Percentiles rank a stretch among this genome's conserved stretches.
These are phyloP conservation scores for Pharus latifolius DNA, from an alignment of 176 grass and related monocot species.

Conservation along the genomic window DNA sequence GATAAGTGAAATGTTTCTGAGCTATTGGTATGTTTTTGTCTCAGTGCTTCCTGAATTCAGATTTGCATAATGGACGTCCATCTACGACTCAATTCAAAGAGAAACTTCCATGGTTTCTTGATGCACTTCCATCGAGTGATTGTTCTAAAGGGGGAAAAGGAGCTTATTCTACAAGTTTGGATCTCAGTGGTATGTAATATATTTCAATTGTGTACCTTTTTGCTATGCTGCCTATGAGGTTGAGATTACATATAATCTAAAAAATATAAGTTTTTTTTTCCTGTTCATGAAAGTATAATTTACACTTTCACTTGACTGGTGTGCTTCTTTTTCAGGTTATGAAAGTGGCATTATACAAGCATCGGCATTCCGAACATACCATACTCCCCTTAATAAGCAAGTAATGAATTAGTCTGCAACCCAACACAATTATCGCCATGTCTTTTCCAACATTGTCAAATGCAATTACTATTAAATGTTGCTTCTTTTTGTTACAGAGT, in stretches of 20 bases:
- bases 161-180: conserved; percentile 91
- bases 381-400: conserved; percentile 97
- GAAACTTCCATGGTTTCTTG: conserved; percentile 96
- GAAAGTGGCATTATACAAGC: conserved; percentile 70
- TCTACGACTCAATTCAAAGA: conserved; percentile 76
- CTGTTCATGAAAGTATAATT: not conserved
- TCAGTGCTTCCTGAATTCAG: conserved; percentile 74
- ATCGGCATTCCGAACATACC: conserved; percentile 87
- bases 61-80: conserved; percentile 80
- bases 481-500: conserved; percentile 33
- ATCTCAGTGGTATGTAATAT: conserved; percentile 60
- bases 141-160: conserved; percentile 97
- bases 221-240: not conserved
- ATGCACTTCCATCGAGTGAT: conserved; percentile 88
- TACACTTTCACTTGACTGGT: not conserved
- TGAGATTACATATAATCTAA: conserved; percentile 8
- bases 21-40: conserved; percentile 29
- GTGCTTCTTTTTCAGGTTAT: conserved; percentile 50
- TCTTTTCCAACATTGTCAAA: conserved; percentile 1
- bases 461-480: conserved; percentile 8
- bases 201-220: conserved; percentile 13
- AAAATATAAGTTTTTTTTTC: not conserved
- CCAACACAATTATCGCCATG: not conserved
- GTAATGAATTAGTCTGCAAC: conserved; percentile 34
- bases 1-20: conserved; percentile 12